phyloP scores from a whole-genome alignment of 805 yeast species.

The Sugiyamaella lignohabitans region DNA sequence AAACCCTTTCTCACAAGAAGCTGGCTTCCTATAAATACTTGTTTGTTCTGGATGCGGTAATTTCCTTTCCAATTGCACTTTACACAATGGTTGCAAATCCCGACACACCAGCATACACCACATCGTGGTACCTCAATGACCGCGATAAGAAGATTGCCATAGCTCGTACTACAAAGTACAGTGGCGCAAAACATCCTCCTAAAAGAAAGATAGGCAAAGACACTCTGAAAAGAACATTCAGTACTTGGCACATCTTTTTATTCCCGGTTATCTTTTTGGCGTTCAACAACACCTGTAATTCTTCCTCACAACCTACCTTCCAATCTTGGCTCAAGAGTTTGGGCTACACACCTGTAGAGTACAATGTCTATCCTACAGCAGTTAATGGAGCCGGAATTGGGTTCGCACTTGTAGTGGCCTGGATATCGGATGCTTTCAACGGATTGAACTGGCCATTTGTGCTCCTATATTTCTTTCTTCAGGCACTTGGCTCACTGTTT shows the following conservation, averaged over 20 bases:
- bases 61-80: slow-evolving; percentile 39
- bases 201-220: slow-evolving; percentile 28
- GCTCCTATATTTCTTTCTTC: slow-evolving; percentile 34
- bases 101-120: slow-evolving; percentile 41
- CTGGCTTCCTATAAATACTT: slow-evolving; percentile 41
- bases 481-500: slow-evolving; percentile 37
- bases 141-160: slow-evolving; percentile 39
- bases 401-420: slow-evolving; percentile 33
- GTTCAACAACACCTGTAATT: slow-evolving; percentile 34
- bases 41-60: slow-evolving; percentile 42
- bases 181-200: slow-evolving; percentile 6
- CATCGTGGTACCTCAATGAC: slow-evolving; percentile 39
- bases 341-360: slow-evolving; percentile 30
- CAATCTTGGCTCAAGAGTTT: slow-evolving; percentile 41
- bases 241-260: slow-evolving; percentile 43
- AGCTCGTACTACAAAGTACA: slow-evolving; percentile 32
- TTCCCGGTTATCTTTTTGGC: slow-evolving; percentile 38
- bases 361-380: slow-evolving; percentile 39
- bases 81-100: slow-evolving; percentile 42
- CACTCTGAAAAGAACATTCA: slow-evolving; percentile 35
- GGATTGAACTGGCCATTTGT: slow-evolving; percentile 37
- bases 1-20: slow-evolving; percentile 28
- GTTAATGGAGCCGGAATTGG: slow-evolving; percentile 37
- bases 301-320: slow-evolving; percentile 39
- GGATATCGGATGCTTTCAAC: slow-evolving; percentile 34